Percentiles rank a stretch among this genome's conserved stretches.
phyloP scores from a whole-genome alignment of 495 filamentous ascomycete species.

The Thermothielavioides terrestris region DNA sequence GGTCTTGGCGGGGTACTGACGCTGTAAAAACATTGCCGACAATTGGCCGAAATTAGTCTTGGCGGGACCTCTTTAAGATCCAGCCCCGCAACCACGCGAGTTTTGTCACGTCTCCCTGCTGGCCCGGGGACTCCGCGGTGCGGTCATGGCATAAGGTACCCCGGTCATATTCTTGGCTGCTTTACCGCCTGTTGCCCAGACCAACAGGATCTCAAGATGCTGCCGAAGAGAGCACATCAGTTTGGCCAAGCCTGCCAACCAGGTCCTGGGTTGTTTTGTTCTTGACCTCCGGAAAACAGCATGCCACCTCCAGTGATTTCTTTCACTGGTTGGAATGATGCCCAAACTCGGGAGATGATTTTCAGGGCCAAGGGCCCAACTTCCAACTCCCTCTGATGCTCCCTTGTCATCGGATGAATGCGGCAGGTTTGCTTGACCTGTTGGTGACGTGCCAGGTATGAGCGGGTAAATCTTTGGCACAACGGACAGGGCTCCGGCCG shows the following conservation, averaged over 20 bases:
- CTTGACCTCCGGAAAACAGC: neutral
- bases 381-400: neutral
- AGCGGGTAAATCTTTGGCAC: neutral
- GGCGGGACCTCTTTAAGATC: too few species aligned
- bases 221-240: too few species aligned
- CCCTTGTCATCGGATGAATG: neutral
- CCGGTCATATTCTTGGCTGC: neutral
- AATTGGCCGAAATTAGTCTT: too few species aligned
- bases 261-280: neutral
- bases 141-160: too few species aligned
- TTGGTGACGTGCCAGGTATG: neutral
- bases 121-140: neutral
- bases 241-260: too few species aligned
- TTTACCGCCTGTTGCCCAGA: neutral
- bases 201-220: neutral
- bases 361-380: neutral
- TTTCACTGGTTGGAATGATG: slow-evolving; percentile 2
- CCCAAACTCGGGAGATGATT: neutral
- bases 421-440: neutral
- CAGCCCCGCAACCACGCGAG: too few species aligned
- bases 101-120: too few species aligned
- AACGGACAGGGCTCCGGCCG: neutral
- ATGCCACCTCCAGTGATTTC: neutral
- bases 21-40: too few species aligned
- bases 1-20: too few species aligned